Conservation (phyloP, 345 rosid species). For the Corchorus capsularis region DNA sequence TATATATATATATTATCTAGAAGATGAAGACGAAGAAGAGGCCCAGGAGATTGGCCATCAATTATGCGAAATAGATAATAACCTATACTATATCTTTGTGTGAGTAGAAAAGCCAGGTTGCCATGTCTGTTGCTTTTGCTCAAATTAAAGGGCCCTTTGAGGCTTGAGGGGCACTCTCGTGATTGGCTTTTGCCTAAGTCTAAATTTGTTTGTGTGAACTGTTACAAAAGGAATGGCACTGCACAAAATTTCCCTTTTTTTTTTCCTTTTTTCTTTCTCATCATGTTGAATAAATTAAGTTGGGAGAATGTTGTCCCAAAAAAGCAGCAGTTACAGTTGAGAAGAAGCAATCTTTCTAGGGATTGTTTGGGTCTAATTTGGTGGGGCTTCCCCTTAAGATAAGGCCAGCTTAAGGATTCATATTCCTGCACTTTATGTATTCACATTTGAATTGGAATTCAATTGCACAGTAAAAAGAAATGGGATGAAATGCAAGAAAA, state of each 20-base stretch:
- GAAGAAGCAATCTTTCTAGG: conserved; percentile 24
- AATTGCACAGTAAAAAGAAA: neutral
- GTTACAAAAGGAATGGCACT: neutral
- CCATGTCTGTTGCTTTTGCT: conserved; percentile 37
- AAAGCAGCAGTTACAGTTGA: conserved; percentile 21
- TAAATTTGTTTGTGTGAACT: neutral
- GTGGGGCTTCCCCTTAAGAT: conserved; percentile 25
- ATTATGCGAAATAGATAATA: neutral
- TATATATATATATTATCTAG: neutral
- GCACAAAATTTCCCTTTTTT: neutral
- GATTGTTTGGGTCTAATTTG: neutral
- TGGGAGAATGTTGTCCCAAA: conserved; percentile 29
- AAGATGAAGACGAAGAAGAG: neutral
- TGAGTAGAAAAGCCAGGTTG: conserved; percentile 21
- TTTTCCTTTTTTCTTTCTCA: neutral
- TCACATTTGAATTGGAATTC: conserved; percentile 21
- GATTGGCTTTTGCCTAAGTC: conserved; percentile 4
- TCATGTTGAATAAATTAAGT: conserved; percentile 1
- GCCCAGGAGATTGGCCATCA: conserved; percentile 17
- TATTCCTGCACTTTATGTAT: conserved; percentile 10
- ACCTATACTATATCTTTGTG: neutral
- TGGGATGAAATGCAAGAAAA: no score
- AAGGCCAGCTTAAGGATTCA: conserved; percentile 28
- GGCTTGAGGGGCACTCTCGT: conserved; percentile 15
- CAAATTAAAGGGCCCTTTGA: conserved; percentile 20